Percentiles rank a stretch among this genome's conserved stretches.
These are phyloP conservation scores for Leccinum disarticulatum DNA, from an alignment of 768 basidiomycete genomes.

Conservation along the genomic window DNA sequence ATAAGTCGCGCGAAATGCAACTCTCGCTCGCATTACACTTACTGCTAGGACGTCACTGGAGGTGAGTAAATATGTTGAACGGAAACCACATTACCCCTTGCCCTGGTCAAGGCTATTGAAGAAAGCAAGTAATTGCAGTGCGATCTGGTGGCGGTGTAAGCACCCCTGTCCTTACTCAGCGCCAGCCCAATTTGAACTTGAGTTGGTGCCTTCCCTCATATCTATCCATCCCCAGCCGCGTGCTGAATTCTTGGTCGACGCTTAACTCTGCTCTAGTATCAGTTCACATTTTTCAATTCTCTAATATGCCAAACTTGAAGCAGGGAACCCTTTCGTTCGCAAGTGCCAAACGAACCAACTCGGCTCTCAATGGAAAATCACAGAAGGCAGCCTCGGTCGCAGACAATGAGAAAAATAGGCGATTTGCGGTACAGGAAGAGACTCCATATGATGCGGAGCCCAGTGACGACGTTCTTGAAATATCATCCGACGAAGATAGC, in stretches of 20 bases:
- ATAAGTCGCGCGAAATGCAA: too few species aligned
- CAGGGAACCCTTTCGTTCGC: conserved; percentile 49
- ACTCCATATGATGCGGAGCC: not conserved
- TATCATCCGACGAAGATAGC: conserved; percentile 24
- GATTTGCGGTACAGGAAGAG: not conserved
- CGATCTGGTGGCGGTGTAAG: conserved; percentile 3
- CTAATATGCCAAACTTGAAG: conserved; percentile 31
- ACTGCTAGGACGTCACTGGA: too few species aligned
- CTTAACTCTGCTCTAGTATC: not conserved
- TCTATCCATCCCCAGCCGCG: not conserved
- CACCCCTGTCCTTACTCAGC: conserved; percentile 21
- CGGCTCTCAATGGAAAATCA: conserved; percentile 19
- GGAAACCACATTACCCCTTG: too few species aligned
- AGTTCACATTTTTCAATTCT: not conserved
- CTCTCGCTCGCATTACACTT: too few species aligned
- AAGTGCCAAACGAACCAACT: conserved; percentile 45
- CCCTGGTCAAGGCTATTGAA: too few species aligned
- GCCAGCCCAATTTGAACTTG: not conserved
- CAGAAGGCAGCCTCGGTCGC: conserved; percentile 10
- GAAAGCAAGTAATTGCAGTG: too few species aligned
- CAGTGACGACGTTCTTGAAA: conserved; percentile 9
- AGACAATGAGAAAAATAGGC: conserved; percentile 13
- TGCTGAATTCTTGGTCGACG: not conserved
- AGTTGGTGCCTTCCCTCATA: not conserved
- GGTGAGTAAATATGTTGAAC: too few species aligned